These are phyloP conservation scores for Exophiala bonariae DNA, from an alignment of 2,329 filamentous ascomycete species.

Conservation along the genomic window DNA sequence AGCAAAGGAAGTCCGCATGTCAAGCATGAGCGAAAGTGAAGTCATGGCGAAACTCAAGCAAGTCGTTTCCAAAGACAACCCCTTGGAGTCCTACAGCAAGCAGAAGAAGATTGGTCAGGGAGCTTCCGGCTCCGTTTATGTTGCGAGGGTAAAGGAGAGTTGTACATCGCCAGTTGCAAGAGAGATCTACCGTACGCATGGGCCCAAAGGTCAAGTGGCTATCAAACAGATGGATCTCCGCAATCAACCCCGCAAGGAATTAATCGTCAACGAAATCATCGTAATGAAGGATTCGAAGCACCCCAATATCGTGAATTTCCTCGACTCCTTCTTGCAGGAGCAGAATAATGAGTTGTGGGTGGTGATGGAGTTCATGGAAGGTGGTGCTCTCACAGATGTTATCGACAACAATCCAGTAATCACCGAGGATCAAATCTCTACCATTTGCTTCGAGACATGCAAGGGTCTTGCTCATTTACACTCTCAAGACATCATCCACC, in stretches of 20 bases:
- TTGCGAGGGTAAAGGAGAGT: conserved; percentile 89
- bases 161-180: conserved; percentile 79
- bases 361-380: conserved; percentile 99
- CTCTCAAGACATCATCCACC: conserved; percentile 94
- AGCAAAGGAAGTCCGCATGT: conserved; percentile 95
- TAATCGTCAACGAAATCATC: conserved; percentile 99
- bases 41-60: conserved; percentile 96
- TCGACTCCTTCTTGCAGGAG: conserved; percentile 94
- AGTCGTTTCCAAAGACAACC: conserved; percentile 93
- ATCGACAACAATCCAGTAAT: conserved; percentile 97
- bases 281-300: conserved; percentile 99
- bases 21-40: conserved; percentile 93
- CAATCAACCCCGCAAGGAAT: conserved; percentile 93
- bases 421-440: conserved; percentile 94
- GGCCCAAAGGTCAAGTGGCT: conserved; percentile 82
- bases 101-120: conserved; percentile 99
- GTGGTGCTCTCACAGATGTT: conserved; percentile 93
- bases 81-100: conserved; percentile 93
- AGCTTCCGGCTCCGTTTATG: conserved; percentile 96
- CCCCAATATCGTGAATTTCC: conserved; percentile 97
- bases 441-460: conserved; percentile 97
- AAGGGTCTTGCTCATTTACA: conserved; percentile 92
- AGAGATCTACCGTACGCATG: conserved; percentile 75
- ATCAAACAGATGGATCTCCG: conserved; percentile 99
- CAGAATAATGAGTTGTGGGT: conserved; percentile 97